Conservation (phyloP, 768 basidiomycete species). For the Rhizopogon vinicolor region DNA sequence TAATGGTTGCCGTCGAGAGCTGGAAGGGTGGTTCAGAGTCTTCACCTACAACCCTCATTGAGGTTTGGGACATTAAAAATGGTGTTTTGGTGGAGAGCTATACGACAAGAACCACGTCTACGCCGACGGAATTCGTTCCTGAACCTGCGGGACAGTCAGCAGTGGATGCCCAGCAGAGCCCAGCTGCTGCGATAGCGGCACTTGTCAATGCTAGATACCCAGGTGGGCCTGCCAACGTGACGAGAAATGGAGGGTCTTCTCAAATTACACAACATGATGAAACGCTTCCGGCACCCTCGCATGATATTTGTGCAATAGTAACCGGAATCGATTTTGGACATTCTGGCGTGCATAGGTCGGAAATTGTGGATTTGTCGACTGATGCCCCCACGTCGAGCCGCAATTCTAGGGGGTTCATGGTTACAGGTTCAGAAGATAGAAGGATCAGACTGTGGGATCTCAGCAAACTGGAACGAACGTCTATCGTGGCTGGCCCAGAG, state of each 20-base stretch:
- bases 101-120: constrained; percentile 46
- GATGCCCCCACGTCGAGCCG: constrained; percentile 37
- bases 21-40: constrained; percentile 35
- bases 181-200: constrained; percentile 75
- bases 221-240: constrained; percentile 17
- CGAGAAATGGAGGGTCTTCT: constrained; percentile 26
- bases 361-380: constrained; percentile 38
- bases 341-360: constrained; percentile 46
- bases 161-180: constrained; percentile 53
- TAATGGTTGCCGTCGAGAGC: constrained; percentile 77
- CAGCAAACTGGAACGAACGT: constrained; percentile 63
- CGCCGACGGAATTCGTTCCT: constrained; percentile 41
- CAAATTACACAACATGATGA: constrained; percentile 30
- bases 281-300: constrained; percentile 43
- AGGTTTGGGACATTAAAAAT: constrained; percentile 93
- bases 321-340: constrained; percentile 77
- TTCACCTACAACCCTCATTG: constrained; percentile 50
- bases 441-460: constrained; percentile 89
- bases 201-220: constrained; percentile 68
- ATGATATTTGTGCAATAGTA: constrained; percentile 65
- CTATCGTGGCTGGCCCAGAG: constrained; percentile 76
- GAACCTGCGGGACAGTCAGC: constrained; percentile 51
- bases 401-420: constrained; percentile 60
- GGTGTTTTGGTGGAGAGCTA: constrained; percentile 77
- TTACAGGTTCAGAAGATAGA: constrained; percentile 89